Evolutionary conservation across 139 green algal genomes (phyloP), one percentile per base, ranked within the genome.

Genomic region (Chlorella sp.): DNA sequence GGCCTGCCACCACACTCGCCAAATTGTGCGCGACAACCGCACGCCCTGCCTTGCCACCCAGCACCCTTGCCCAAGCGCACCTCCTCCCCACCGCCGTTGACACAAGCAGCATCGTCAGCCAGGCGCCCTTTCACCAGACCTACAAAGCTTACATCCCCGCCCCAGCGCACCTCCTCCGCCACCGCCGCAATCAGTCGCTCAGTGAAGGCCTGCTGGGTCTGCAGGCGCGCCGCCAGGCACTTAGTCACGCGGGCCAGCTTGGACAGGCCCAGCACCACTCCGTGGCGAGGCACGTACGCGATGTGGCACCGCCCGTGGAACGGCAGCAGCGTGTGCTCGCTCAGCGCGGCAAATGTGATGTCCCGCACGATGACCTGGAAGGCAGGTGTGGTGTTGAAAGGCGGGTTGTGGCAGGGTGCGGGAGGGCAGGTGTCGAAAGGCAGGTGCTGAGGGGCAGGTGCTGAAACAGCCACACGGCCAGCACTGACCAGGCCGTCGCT

Each of bases 301-400:
- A 99, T 92, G 90, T 99, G 96, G 74, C 82, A 92, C 30, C 91
- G 90, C 22, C 98, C 95, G 79, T 97, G 92, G 86, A 99, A 98
- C 5, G 97, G 97, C 65, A 99, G 92, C 40, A 99, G 90, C 28
- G 85, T 94, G 38, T 85, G 76, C 80, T 93, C 84, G 62, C 86
- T 94, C 1, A 94, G 94, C n/a, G 92, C 94, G 7, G 95, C 94
- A 80, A 98, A 97, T 30, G 97, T 93, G 48, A 99, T 96, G 88
- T 99, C 96, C 3, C 94, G 89, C 40, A 99, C 95, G 3, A 98
- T 34, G 4, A 99, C n/a, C n/a, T n/a, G n/a, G n/a, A n/a, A n/a
- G n/a, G n/a, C n/a, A n/a, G n/a, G n/a, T n/a, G n/a, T n/a, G n/a
- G n/a, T n/a, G n/a, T n/a, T n/a, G n/a, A n/a, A n/a, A n/a, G n/a